Evolutionary conservation across 1,284 basidiomycete genomes (phyloP), one percentile per base, ranked within the genome.

Genomic region (Agaricales sp.): DNA sequence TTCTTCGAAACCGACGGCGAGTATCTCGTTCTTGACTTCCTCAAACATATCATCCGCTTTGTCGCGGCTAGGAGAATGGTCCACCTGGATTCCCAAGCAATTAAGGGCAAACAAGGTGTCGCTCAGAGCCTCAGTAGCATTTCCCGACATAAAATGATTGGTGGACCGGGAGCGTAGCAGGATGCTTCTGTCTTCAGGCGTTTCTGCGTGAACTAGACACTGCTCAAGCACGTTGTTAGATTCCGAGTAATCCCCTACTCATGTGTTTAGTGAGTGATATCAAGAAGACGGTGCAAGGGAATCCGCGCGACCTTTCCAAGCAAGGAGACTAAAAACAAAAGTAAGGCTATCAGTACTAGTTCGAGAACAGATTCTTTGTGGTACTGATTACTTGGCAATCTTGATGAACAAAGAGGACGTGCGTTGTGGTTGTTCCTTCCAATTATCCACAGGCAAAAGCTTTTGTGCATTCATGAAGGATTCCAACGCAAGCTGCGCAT

Each of bases 1-100:
- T 49, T 79, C 74, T 38, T 82, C 78, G 54, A 82, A 82, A 0
- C 82, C 80, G 13, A 80, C 73, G 0, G 78, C 77, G 45, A 84
- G 62, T 44, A 85, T 80, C 59, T 82, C 78, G 55, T 80, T 79
- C 61, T 80, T 82, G 49, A 84, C 77, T 57, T 75, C 69, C 52
- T 83, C 78, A 57, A 83, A 84, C 71, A 81, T 73, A 12, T 61
- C 53, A 58, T 81, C 75, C 19, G 75, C 77, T 52, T 80, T 75
- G 45, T 69, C 65, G 20, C 67, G 61, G 2, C 74, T 73, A 2
- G 80, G 78, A 0, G 71, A 58, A 2, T 73, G 57, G 53, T 78
- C 74, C 24, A 85, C 63, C 23, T 79, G 76, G 6, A 84, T 70
- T 1, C 78, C 79, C n/a, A 86, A 68, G 1, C 76, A 60, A 52